Percentiles rank a stretch among this genome's conserved stretches.
phyloP scores from a whole-genome alignment of 148 eudicot species.

The Pouteria glomerata region DNA sequence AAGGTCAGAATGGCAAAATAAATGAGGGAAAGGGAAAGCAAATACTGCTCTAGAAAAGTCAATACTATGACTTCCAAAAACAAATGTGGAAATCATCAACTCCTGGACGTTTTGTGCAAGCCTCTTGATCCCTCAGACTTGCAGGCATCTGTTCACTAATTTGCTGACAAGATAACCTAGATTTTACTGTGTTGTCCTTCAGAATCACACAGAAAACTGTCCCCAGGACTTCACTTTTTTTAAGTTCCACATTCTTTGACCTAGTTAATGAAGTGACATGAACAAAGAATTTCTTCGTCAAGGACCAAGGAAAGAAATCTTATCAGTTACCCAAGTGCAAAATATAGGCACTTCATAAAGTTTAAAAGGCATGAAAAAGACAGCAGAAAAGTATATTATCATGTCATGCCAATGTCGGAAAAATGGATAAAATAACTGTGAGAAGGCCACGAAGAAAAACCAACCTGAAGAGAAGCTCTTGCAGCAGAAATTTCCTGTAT shows the following conservation, averaged over 20 bases:
- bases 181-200: neutral
- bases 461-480: slow-evolving; percentile 73
- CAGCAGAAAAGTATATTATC: neutral
- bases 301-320: neutral
- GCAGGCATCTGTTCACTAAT: neutral
- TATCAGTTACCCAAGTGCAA: neutral
- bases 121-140: neutral
- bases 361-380: neutral
- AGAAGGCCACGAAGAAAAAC: slow-evolving; percentile 13
- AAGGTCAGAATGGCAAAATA: neutral
- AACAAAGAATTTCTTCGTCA: neutral
- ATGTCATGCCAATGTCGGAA: neutral
- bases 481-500: slow-evolving; percentile 52
- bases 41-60: neutral
- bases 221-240: neutral
- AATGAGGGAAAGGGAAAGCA: neutral
- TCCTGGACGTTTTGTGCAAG: neutral
- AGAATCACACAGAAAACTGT: neutral
- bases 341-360: neutral
- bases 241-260: neutral
- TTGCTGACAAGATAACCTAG: neutral
- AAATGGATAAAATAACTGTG: neutral
- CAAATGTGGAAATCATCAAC: neutral
- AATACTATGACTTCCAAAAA: neutral
- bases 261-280: neutral